Percentiles rank a stretch among this genome's conserved stretches.
Evolutionary conservation across 495 filamentous ascomycete species (phyloP).

Genomic region (Usnea hakonensis): DNA sequence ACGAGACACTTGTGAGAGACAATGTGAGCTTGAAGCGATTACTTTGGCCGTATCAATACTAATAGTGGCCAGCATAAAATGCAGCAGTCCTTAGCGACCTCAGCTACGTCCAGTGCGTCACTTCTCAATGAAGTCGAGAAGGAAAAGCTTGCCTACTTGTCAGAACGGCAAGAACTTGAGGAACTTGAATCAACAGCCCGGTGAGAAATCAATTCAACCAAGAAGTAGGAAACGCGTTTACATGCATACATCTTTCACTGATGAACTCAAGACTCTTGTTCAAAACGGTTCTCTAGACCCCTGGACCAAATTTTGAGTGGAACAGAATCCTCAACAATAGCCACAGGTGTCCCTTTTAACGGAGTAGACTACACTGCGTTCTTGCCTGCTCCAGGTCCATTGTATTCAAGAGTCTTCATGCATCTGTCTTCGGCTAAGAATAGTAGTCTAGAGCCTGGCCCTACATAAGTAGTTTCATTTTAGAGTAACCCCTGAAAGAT

Average conservation of each 20-base stretch:
- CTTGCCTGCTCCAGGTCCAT: no score
- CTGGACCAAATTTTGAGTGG: not conserved
- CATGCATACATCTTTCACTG: not conserved
- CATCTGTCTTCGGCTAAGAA: no score
- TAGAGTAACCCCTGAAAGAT: no score
- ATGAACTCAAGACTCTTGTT: not conserved
- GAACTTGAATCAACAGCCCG: slow-evolving; percentile 44
- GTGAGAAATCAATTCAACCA: not conserved
- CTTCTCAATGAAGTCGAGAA: slow-evolving; percentile 47
- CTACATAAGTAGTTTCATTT: no score
- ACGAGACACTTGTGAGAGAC: slow-evolving; percentile 50
- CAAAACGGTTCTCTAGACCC: not conserved
- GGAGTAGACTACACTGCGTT: no score
- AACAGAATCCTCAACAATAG: not conserved
- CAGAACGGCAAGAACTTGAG: slow-evolving; percentile 42
- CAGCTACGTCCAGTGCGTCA: slow-evolving; percentile 46
- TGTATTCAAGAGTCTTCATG: no score
- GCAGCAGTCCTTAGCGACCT: slow-evolving; percentile 45
- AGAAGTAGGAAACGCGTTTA: no score
- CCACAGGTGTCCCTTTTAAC: not conserved
- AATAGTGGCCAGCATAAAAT: slow-evolving; percentile 37
- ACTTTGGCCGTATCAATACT: not conserved
- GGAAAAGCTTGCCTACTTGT: slow-evolving; percentile 44
- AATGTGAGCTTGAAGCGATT: slow-evolving; percentile 33
- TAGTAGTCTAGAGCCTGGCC: no score